Evolutionary conservation across 805 yeast genomes (phyloP).

Genomic region (Brettanomyces sp.): DNA sequence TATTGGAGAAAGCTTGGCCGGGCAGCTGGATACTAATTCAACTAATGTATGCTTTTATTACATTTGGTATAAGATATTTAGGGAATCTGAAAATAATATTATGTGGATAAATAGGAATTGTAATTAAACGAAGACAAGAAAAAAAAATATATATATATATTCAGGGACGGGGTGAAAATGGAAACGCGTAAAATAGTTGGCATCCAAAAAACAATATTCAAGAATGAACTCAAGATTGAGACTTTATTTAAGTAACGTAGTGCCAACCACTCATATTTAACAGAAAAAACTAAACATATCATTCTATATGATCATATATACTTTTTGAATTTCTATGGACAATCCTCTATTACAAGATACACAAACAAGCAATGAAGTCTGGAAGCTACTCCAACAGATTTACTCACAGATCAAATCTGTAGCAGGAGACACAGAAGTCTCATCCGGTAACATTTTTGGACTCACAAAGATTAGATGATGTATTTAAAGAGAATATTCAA

Average conservation of each 20-base stretch:
- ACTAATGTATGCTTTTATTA: no score
- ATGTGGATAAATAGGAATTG: neutral
- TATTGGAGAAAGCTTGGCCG: slow-evolving; percentile 81
- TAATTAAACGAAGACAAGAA: neutral
- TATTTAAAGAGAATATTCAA: slow-evolving; percentile 1
- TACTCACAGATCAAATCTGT: neutral
- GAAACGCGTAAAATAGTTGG: neutral
- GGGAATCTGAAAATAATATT: neutral
- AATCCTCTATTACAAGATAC: neutral
- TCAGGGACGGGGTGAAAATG: neutral
- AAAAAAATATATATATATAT: neutral
- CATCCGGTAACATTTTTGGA: neutral
- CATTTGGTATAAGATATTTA: neutral
- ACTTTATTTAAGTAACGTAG: no score
- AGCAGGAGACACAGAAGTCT: neutral
- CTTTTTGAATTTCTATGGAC: neutral
- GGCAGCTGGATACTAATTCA: slow-evolving; percentile 54
- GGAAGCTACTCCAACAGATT: slow-evolving; percentile 1
- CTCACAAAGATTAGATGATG: neutral
- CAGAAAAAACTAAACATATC: no score
- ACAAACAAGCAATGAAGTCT: neutral
- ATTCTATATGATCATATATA: no score
- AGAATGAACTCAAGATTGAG: no score
- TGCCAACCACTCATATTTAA: no score
- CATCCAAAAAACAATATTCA: no score